Base-by-base conservation (phyloP, 2,329 filamentous ascomycete species). In the Monilinia fructicola region DNA sequence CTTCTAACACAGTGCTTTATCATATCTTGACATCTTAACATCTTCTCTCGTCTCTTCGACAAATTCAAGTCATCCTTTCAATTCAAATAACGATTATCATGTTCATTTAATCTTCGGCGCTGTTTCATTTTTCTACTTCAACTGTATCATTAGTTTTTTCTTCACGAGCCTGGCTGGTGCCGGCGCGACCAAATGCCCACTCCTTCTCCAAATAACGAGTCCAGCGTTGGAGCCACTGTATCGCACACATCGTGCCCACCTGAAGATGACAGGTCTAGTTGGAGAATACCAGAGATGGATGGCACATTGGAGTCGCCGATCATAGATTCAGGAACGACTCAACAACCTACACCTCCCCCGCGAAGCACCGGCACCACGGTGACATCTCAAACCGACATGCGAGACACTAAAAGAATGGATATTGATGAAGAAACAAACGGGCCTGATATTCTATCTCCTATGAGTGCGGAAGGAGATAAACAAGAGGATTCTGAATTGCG, bases 241-340 rank as follows among this genome's bases (percentile, higher is more conserved):
- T 71, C 73, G 64, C 76, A 78, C 69, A 72, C 75, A 67, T 78
- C 78, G 71, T 82, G 81, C 74, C 81, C 81, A 56, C 78, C 79
- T 61, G 78, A 79, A 59, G 78, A 79, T 72, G 77, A 78, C 60
- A 71, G 77, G 67, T 71, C 73, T 21, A 75, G 68, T 54, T 74
- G 74, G 74, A 73, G 76, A 72, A 72, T 73, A 69, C 26, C 73
- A 75, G 74, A 74, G 67, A 76, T 76, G 73, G 73, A 75, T 71
- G 64, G 67, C 65, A 55, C 72, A 67, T 70, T 73, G 64, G 73
- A 76, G 67, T 73, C 74, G 44, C 64, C 60, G 40, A 70, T 68
- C 66, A 65, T 73, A 64, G 70, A 73, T 54, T 69, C 69, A 52
- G 73, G 70, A 72, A 72, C 71, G 42, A 70, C 68, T 69, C 76